A percentile compares a stretch with the other conserved stretches of the same genome.
phyloP scores from a whole-genome alignment of 805 yeast species.

The Wickerhamiella dianesei region DNA sequence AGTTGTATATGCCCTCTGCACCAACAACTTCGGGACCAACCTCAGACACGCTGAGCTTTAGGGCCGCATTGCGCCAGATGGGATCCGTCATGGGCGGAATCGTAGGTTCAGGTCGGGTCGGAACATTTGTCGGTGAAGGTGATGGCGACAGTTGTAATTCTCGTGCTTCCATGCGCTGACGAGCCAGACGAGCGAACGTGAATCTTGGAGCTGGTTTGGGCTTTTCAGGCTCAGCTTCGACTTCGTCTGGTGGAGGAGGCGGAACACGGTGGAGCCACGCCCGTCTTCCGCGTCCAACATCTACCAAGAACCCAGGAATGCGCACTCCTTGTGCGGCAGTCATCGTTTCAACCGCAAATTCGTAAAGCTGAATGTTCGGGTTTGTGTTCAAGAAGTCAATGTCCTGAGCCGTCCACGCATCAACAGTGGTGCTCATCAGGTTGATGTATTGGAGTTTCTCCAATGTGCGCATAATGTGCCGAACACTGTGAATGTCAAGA shows the following conservation, averaged over 20 bases:
- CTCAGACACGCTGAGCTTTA: slow-evolving; percentile 26
- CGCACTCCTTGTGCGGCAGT: slow-evolving; percentile 20
- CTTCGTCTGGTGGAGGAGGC: slow-evolving; percentile 2
- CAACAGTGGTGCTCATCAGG: slow-evolving; percentile 47
- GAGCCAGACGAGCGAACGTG: slow-evolving; percentile 20
- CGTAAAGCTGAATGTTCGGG: slow-evolving; percentile 46
- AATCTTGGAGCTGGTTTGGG: slow-evolving; percentile 9
- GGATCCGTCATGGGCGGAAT: slow-evolving; percentile 16
- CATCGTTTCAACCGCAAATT: slow-evolving; percentile 30
- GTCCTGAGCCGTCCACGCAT: slow-evolving; percentile 44
- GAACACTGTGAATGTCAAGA: slow-evolving; percentile 19
- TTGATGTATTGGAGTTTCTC: slow-evolving; percentile 43
- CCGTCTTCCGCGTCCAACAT: slow-evolving; percentile 50
- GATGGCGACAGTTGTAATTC: slow-evolving; percentile 1
- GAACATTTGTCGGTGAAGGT: background rate
- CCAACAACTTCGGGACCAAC: slow-evolving; percentile 18
- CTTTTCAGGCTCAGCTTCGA: background rate
- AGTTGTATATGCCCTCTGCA: slow-evolving; percentile 13
- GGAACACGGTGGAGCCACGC: slow-evolving; percentile 51
- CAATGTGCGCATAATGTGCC: slow-evolving; percentile 17
- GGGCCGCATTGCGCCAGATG: slow-evolving; percentile 24
- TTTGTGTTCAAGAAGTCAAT: slow-evolving; percentile 35
- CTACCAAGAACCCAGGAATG: slow-evolving; percentile 27
- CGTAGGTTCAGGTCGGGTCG: background rate
- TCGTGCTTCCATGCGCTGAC: slow-evolving; percentile 13